A percentile compares a stretch with the other conserved stretches of the same genome.
These are phyloP conservation scores for Boletus subcaerulescens DNA, from an alignment of 768 basidiomycete species.

Conservation along the genomic window DNA sequence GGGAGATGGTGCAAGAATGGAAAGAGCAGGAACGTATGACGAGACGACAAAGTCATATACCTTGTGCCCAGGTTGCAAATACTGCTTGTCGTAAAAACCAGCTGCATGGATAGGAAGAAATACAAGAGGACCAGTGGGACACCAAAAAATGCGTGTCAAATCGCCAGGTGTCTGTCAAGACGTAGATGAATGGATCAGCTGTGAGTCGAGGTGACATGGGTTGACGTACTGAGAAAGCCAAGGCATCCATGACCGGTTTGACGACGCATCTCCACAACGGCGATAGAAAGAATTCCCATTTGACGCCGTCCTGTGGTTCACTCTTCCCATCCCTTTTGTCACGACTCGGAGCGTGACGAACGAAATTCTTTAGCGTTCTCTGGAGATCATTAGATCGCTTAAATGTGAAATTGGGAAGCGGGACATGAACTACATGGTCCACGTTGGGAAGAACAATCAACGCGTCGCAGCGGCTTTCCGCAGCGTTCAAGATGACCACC, in stretches of 20 bases:
- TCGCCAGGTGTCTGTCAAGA: background rate
- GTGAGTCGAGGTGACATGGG: background rate
- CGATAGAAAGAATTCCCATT: background rate
- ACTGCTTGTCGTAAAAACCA: background rate
- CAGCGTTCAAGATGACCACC: background rate
- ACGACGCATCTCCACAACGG: background rate
- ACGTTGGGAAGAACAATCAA: background rate
- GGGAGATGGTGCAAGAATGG: background rate
- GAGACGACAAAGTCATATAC: background rate
- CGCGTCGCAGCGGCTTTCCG: constrained; percentile 32
- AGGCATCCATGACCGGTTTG: background rate
- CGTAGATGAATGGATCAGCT: background rate
- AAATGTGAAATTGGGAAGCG: background rate
- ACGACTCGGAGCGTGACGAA: background rate
- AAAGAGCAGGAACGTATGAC: background rate
- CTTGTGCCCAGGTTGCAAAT: background rate
- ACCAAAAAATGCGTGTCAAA: background rate
- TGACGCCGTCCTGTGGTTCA: background rate
- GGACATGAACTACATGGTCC: background rate
- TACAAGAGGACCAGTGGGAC: background rate
- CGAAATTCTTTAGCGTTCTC: background rate
- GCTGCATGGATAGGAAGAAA: background rate
- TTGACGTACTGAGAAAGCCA: background rate
- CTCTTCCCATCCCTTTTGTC: background rate
- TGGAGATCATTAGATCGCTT: background rate